Conservation (phyloP, 768 basidiomycete genomes). For the Paxillus ammoniavirescens region DNA sequence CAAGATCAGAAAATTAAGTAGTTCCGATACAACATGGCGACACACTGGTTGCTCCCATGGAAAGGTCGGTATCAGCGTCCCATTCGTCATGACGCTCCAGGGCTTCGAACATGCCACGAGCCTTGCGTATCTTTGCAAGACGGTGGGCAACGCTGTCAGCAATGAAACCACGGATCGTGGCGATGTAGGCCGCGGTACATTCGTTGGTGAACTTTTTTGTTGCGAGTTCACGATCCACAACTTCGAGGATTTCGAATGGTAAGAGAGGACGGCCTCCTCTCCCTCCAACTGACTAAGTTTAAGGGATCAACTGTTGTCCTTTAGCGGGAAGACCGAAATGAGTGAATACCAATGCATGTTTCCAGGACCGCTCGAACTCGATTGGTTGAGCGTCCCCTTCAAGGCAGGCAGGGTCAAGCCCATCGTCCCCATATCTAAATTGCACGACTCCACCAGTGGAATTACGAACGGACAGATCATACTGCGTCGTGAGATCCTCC, state of each 20-base stretch:
- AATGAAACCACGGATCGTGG: slow-evolving; percentile 70
- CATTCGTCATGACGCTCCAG: slow-evolving; percentile 70
- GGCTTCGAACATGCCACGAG: slow-evolving; percentile 83
- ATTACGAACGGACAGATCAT: slow-evolving; percentile 94
- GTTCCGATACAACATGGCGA: background rate
- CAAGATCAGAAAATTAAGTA: slow-evolving; percentile 1
- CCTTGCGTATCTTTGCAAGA: slow-evolving; percentile 65
- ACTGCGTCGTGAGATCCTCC: slow-evolving; percentile 94
- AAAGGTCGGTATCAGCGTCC: slow-evolving; percentile 75
- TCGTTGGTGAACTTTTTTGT: slow-evolving; percentile 60
- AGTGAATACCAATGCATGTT: slow-evolving; percentile 67
- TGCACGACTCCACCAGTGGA: slow-evolving; percentile 95
- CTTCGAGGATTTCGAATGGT: slow-evolving; percentile 82
- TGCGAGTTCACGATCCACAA: slow-evolving; percentile 63
- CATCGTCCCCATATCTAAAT: slow-evolving; percentile 96
- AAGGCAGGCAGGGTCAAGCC: slow-evolving; percentile 92
- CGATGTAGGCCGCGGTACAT: slow-evolving; percentile 70
- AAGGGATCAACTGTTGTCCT: slow-evolving; percentile 5
- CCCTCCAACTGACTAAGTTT: slow-evolving; percentile 58
- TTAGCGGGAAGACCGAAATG: background rate
- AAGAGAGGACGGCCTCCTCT: slow-evolving; percentile 64
- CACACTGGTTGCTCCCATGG: slow-evolving; percentile 72
- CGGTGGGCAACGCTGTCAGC: slow-evolving; percentile 59
- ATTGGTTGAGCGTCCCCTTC: slow-evolving; percentile 96
- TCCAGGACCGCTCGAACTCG: slow-evolving; percentile 85